Evolutionary conservation across 768 basidiomycete species (phyloP).

Genomic region (Mrakia blollopis): DNA sequence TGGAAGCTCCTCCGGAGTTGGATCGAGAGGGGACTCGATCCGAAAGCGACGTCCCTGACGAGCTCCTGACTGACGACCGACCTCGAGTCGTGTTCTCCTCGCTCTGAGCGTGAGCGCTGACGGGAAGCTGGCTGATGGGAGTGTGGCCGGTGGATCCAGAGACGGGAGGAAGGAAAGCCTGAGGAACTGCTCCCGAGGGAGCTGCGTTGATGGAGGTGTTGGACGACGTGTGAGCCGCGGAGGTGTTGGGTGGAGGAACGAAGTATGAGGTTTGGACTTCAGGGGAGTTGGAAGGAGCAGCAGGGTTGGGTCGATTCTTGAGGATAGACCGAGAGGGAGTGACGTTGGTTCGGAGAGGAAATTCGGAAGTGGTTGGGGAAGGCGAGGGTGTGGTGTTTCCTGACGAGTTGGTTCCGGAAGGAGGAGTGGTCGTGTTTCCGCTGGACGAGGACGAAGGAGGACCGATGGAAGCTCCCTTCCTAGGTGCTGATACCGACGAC

Average conservation of each 20-base stretch:
- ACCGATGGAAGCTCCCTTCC: constrained; percentile 13
- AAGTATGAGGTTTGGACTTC: constrained; percentile 33
- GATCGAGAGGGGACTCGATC: constrained; percentile 21
- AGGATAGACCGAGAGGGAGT: constrained; percentile 42
- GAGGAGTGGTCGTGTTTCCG: constrained; percentile 37
- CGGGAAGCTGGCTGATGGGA: constrained; percentile 8
- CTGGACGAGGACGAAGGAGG: not conserved
- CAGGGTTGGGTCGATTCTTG: constrained; percentile 42
- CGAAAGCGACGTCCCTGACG: constrained; percentile 12
- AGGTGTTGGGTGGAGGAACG: not conserved
- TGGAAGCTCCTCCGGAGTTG: constrained; percentile 13
- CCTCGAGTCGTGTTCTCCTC: constrained; percentile 18
- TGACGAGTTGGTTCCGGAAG: constrained; percentile 41
- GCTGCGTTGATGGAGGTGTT: not conserved
- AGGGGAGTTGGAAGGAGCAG: constrained; percentile 36
- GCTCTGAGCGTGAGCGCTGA: not conserved
- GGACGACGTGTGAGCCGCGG: not conserved
- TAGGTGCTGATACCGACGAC: not conserved
- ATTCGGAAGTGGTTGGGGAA: not conserved
- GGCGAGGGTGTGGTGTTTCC: not conserved
- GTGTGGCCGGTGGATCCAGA: constrained; percentile 19
- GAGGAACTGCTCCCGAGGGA: constrained; percentile 5
- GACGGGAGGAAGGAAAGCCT: constrained; percentile 16
- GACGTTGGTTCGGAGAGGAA: not conserved
- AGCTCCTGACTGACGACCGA: constrained; percentile 10